These are phyloP conservation scores for Citropsis articulata DNA, from an alignment of 345 rosid genomes.

Conservation along the genomic window DNA sequence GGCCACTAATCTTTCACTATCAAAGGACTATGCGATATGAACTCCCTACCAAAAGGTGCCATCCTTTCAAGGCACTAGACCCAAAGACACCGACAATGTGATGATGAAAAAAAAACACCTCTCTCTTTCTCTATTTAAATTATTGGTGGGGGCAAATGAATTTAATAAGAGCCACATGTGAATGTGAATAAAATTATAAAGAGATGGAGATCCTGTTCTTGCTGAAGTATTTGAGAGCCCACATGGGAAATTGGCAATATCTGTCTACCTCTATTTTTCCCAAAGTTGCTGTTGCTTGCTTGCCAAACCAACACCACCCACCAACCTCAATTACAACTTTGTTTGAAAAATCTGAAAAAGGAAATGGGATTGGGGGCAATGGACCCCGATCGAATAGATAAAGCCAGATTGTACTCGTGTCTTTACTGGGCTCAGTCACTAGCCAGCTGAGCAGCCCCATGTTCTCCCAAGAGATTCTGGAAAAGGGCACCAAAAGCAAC, in stretches of 20 bases:
- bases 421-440: constrained; percentile 18
- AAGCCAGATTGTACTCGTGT: constrained; percentile 23
- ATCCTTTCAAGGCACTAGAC: constrained; percentile 31
- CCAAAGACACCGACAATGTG: constrained; percentile 27
- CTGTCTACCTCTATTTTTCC: background rate
- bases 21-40: constrained; percentile 13
- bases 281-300: background rate
- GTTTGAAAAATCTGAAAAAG: constrained; percentile 19
- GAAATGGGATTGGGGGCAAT: background rate
- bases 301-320: constrained; percentile 8
- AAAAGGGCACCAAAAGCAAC: constrained; percentile 23
- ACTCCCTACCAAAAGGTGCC: constrained; percentile 26
- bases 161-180: background rate
- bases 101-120: constrained; percentile 13
- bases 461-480: constrained; percentile 18
- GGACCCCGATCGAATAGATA: constrained; percentile 15
- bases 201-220: background rate
- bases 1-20: background rate
- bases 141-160: constrained; percentile 18
- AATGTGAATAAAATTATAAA: background rate
- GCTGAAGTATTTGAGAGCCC: background rate
- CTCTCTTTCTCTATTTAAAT: constrained; percentile 19
- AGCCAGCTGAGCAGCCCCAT: constrained; percentile 23
- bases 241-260: background rate
- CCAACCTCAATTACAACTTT: constrained; percentile 18